Percentiles rank a stretch among this genome's conserved stretches.
phyloP scores from a whole-genome alignment of 2,329 filamentous ascomycete genomes.

The Fusarium nanum region DNA sequence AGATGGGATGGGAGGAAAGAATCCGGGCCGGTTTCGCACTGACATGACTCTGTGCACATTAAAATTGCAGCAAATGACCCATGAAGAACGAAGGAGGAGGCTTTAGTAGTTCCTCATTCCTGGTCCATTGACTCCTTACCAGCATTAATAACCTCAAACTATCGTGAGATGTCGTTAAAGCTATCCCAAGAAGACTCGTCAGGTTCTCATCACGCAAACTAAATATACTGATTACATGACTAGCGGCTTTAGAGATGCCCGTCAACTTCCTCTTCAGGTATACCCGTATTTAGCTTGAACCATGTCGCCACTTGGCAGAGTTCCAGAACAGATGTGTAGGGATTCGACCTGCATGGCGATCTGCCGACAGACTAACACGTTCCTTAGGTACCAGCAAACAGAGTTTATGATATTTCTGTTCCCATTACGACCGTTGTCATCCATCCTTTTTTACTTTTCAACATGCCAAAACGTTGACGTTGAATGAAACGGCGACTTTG shows the following conservation, averaged over 20 bases:
- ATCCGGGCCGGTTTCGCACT: slow-evolving; percentile 21
- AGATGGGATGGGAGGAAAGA: slow-evolving; percentile 11
- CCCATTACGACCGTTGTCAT: slow-evolving; percentile 5
- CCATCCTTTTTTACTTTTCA: not conserved
- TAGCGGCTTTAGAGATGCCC: slow-evolving; percentile 28
- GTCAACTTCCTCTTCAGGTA: slow-evolving; percentile 34
- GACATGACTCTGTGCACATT: slow-evolving; percentile 2
- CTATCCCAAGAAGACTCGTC: slow-evolving; percentile 28
- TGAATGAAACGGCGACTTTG: slow-evolving; percentile 4
- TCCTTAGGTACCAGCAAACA: not conserved
- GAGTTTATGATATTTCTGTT: slow-evolving; percentile 17
- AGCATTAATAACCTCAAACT: slow-evolving; percentile 8
- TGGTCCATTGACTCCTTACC: slow-evolving; percentile 17
- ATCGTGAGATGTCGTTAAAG: slow-evolving; percentile 4
- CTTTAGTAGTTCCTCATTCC: slow-evolving; percentile 3
- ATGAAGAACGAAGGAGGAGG: slow-evolving; percentile 1
- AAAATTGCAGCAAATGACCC: not conserved
- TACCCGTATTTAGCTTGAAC: slow-evolving; percentile 27
- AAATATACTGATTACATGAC: slow-evolving; percentile 26
- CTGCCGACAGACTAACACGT: slow-evolving; percentile 25
- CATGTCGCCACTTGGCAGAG: slow-evolving; percentile 29
- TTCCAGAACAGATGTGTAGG: slow-evolving; percentile 20
- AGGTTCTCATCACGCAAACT: slow-evolving; percentile 15
- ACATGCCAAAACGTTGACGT: slow-evolving; percentile 9
- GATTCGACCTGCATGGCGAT: slow-evolving; percentile 26